phyloP scores from a whole-genome alignment of 768 basidiomycete species.

The Lactifluus subvellereus region DNA sequence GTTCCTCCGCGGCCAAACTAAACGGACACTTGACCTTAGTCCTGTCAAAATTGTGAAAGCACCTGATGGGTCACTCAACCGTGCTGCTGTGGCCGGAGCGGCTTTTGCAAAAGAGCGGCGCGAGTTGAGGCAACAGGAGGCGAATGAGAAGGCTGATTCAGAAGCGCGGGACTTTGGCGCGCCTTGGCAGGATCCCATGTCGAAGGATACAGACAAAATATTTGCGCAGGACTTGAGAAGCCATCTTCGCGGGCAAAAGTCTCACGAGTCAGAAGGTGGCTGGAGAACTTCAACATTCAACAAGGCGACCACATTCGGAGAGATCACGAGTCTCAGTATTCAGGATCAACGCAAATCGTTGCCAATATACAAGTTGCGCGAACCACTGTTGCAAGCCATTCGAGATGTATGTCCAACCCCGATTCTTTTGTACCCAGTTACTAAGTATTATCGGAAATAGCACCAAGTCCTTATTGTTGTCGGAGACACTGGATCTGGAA shows the following conservation, averaged over 20 bases:
- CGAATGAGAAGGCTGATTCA: conserved; percentile 89
- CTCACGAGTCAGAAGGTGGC: conserved; percentile 64
- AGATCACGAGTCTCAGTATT: conserved; percentile 83
- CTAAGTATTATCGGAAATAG: conserved; percentile 36
- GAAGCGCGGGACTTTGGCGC: conserved; percentile 92
- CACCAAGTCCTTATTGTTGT: conserved; percentile 98
- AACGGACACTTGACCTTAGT: conserved; percentile 89
- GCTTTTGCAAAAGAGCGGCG: conserved; percentile 92
- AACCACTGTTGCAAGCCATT: conserved; percentile 85
- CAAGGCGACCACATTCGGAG: conserved; percentile 93
- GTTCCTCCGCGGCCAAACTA: conserved; percentile 94
- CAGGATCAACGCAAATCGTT: conserved; percentile 89
- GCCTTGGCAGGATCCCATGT: conserved; percentile 99
- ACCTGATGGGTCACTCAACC: conserved; percentile 93
- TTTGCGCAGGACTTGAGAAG: conserved; percentile 93
- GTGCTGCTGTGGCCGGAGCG: conserved; percentile 91
- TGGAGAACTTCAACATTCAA: conserved; percentile 94
- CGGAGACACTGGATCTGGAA: conserved; percentile 97
- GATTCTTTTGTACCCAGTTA: neutral
- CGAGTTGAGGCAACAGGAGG: conserved; percentile 90
- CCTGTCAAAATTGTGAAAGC: conserved; percentile 99
- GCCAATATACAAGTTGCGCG: conserved; percentile 93
- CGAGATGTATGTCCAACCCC: conserved; percentile 61
- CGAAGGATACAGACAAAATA: conserved; percentile 73
- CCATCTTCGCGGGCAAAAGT: conserved; percentile 74